Base-by-base conservation (phyloP, 495 filamentous ascomycete species). In the Penicillium malachiteum region DNA sequence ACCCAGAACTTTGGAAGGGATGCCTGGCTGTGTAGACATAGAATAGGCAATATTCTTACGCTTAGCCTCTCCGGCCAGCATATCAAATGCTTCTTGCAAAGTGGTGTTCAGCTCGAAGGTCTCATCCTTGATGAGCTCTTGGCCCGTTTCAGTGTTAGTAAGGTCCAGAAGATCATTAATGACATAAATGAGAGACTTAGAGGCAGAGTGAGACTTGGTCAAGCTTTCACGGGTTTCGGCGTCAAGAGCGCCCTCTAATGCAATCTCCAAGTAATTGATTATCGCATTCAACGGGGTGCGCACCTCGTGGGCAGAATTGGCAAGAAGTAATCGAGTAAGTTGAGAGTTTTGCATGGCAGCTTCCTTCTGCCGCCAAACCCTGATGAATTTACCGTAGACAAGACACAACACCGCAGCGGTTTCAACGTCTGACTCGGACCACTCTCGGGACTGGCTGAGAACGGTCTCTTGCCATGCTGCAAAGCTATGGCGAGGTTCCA, bases 191-290 rank as follows among this genome's bases (percentile, higher is more conserved):
- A 96, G 74, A 1, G 90, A 96, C 67, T 96, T 96, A 1, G 93
- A 97, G n/a, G 93, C 93, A 10, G 91, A 95, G 63, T 97, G 66
- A 7, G 72, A 76, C 38, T 73, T 88, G 7, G 88, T 83, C 30
- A 97, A 77, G 58, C 95, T 95, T 14, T 96, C 93, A 26, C 93
- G 79, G 1, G 90, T 96, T 57, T 96, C 92, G 8, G 78, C 68
- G 61, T 96, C 92, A 2, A 96, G 77, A 0, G 83, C 71, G 2
- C 90, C 90, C 68, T 97, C 93, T 3, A 97, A 74, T 0, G 93
- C 93, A 58, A 96, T 96, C 63, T 97, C 93, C 3, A 97, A 76
- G 55, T 94, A 96, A 62, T 97, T 97, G 66, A 97, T 94, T 63
- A 97, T 95, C 17, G 93, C 93, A 68, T 96, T 96, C 4, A 97